Percentiles rank a stretch among this genome's conserved stretches.
phyloP scores from a whole-genome alignment of 2,329 filamentous ascomycete species.

The Pseudodiploospora longispora region DNA sequence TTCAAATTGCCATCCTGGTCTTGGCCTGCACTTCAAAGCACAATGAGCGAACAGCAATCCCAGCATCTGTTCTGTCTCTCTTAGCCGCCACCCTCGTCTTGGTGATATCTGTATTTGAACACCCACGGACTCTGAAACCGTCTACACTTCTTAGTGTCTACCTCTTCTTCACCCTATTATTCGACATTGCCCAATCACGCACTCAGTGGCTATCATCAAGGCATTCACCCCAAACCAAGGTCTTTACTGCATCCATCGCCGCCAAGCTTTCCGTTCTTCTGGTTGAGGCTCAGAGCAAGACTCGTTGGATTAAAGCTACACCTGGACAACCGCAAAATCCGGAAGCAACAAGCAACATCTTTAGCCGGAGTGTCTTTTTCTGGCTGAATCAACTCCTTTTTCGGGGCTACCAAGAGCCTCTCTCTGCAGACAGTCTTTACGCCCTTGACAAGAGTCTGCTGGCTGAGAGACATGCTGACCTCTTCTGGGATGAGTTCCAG shows the following conservation, averaged over 20 bases:
- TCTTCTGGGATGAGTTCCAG: not conserved
- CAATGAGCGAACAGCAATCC: not conserved
- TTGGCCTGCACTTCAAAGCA: too few relatives aligned
- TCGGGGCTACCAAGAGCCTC: not conserved
- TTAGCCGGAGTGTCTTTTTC: not conserved
- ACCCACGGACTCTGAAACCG: not conserved
- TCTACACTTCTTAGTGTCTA: conserved; percentile 1
- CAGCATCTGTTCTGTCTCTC: not conserved
- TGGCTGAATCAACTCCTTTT: not conserved
- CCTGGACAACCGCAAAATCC: not conserved
- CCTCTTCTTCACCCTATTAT: not conserved
- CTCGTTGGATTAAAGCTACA: not conserved
- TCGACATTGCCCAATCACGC: not conserved
- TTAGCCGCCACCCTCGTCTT: not conserved
- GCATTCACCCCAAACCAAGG: not conserved
- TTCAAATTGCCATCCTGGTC: too few relatives aligned
- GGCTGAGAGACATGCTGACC: not conserved
- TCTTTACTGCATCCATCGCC: not conserved
- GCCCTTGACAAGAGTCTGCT: not conserved
- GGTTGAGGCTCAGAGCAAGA: conserved; percentile 1
- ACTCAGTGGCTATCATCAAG: not conserved
- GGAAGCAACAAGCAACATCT: not conserved
- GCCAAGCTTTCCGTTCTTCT: not conserved
- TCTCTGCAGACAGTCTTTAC: not conserved
- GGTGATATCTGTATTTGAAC: conserved; percentile 1